A percentile compares a stretch with the other conserved stretches of the same genome.
Evolutionary conservation across 2,329 filamentous ascomycete species (phyloP).

Genomic region (Aspergillus proliferans): DNA sequence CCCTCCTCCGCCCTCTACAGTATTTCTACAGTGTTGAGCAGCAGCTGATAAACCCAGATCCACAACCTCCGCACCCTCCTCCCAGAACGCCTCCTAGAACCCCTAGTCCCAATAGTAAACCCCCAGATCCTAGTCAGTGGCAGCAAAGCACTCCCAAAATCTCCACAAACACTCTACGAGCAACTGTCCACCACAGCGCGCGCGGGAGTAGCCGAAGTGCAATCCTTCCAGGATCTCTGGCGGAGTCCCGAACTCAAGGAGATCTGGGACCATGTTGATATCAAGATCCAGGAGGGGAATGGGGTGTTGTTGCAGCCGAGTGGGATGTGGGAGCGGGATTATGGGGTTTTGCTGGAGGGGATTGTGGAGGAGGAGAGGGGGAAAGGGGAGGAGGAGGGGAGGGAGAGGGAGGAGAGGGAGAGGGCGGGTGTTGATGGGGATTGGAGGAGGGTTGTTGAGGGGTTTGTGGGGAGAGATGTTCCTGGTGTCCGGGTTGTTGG

Average conservation of each 20-base stretch:
- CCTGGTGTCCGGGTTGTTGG: constrained; percentile 26
- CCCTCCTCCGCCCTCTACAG: not conserved
- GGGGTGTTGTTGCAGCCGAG: constrained; percentile 32
- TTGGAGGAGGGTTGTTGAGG: constrained; percentile 29
- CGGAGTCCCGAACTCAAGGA: constrained; percentile 33
- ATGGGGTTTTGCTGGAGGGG: constrained; percentile 28
- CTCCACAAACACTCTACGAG: constrained; percentile 30
- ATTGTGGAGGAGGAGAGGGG: constrained; percentile 23
- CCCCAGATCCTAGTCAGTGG: constrained; percentile 11
- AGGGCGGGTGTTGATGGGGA: constrained; percentile 21
- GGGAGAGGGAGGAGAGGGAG: constrained; percentile 25
- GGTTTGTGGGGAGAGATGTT: constrained; percentile 20
- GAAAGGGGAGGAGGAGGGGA: constrained; percentile 19
- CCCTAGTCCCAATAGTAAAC: constrained; percentile 33
- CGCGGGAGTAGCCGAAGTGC: constrained; percentile 30
- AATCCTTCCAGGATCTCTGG: constrained; percentile 36
- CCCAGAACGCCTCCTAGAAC: constrained; percentile 36
- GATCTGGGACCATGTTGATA: constrained; percentile 33
- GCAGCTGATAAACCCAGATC: constrained; percentile 23
- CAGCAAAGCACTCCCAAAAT: constrained; percentile 18
- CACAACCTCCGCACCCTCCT: constrained; percentile 38
- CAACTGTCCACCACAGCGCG: constrained; percentile 30
- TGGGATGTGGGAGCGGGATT: constrained; percentile 38
- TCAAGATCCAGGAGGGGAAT: constrained; percentile 30
- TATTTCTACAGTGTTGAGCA: not conserved